Percentiles rank a stretch among this genome's conserved stretches.
phyloP scores from a whole-genome alignment of 2,329 filamentous ascomycete species.

The Zymoseptoria passerinii region DNA sequence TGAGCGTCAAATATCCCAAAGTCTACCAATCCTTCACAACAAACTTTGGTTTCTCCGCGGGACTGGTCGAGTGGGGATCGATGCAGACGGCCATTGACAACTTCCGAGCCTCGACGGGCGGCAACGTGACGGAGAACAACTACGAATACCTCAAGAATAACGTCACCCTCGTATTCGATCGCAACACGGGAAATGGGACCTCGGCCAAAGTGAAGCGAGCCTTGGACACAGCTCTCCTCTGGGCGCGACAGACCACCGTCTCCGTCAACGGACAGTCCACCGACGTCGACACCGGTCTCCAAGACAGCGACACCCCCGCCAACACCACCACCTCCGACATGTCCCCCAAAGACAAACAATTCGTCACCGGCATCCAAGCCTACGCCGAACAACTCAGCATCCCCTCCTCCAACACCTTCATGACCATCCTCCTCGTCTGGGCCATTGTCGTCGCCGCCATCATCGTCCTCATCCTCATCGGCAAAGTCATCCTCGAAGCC shows the following conservation, averaged over 20 bases:
- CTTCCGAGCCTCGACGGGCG: slow-evolving; percentile 73
- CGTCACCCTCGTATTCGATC: slow-evolving; percentile 62
- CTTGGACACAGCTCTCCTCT: slow-evolving; percentile 19
- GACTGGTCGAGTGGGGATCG: slow-evolving; percentile 70
- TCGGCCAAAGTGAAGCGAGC: slow-evolving; percentile 28
- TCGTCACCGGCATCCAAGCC: slow-evolving; percentile 68
- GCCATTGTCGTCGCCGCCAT: slow-evolving; percentile 79
- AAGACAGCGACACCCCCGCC: slow-evolving; percentile 8
- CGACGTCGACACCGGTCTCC: slow-evolving; percentile 20
- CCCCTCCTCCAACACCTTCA: slow-evolving; percentile 85
- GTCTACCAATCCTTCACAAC: slow-evolving; percentile 84
- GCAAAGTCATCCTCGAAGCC: slow-evolving; percentile 83
- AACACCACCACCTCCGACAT: slow-evolving; percentile 19
- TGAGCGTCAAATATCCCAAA: slow-evolving; percentile 77
- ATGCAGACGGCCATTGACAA: slow-evolving; percentile 77
- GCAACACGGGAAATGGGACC: slow-evolving; percentile 42
- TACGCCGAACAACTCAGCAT: slow-evolving; percentile 79
- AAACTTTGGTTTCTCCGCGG: slow-evolving; percentile 89
- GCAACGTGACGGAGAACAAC: slow-evolving; percentile 74
- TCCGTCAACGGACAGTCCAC: slow-evolving; percentile 36
- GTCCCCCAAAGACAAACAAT: slow-evolving; percentile 41
- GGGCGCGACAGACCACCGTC: slow-evolving; percentile 27
- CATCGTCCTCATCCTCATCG: slow-evolving; percentile 73
- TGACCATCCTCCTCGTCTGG: slow-evolving; percentile 85
- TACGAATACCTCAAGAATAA: slow-evolving; percentile 70